phyloP scores from a whole-genome alignment of 306 rosid species.

The Castanea sativa region DNA sequence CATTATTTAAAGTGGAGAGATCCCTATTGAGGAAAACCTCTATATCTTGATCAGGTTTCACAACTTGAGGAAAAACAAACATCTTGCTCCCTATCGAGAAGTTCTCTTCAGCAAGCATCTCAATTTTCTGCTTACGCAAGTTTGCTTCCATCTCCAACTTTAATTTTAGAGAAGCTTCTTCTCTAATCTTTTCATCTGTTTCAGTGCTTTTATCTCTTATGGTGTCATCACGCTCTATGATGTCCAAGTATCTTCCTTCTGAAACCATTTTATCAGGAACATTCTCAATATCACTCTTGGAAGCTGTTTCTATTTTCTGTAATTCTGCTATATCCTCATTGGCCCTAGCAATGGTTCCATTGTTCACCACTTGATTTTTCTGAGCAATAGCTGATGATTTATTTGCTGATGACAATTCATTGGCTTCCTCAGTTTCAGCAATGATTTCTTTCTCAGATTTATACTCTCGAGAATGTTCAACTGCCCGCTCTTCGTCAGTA shows the following conservation, averaged over 20 bases:
- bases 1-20: slow-evolving; percentile 62
- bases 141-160: slow-evolving; percentile 64
- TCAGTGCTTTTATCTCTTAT: slow-evolving; percentile 20
- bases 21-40: slow-evolving; percentile 65
- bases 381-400: slow-evolving; percentile 23
- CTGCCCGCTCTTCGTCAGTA: slow-evolving; percentile 29
- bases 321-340: slow-evolving; percentile 32
- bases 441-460: slow-evolving; percentile 30
- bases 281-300: slow-evolving; percentile 24
- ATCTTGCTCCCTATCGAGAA: slow-evolving; percentile 51
- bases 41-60: slow-evolving; percentile 78
- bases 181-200: slow-evolving; percentile 26
- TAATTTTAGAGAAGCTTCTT: slow-evolving; percentile 44
- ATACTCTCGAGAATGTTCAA: slow-evolving; percentile 34
- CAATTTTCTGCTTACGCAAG: slow-evolving; percentile 50
- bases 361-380: slow-evolving; percentile 28
- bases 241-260: not conserved
- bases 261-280: slow-evolving; percentile 29
- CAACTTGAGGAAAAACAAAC: slow-evolving; percentile 74
- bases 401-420: slow-evolving; percentile 29
- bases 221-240: not conserved
- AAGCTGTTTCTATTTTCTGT: slow-evolving; percentile 27
- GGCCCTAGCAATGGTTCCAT: slow-evolving; percentile 25
- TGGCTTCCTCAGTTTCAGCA: slow-evolving; percentile 35
- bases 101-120: slow-evolving; percentile 61